Base-by-base conservation (phyloP, 495 filamentous ascomycete species). In the Lophiostoma macrostomum region DNA sequence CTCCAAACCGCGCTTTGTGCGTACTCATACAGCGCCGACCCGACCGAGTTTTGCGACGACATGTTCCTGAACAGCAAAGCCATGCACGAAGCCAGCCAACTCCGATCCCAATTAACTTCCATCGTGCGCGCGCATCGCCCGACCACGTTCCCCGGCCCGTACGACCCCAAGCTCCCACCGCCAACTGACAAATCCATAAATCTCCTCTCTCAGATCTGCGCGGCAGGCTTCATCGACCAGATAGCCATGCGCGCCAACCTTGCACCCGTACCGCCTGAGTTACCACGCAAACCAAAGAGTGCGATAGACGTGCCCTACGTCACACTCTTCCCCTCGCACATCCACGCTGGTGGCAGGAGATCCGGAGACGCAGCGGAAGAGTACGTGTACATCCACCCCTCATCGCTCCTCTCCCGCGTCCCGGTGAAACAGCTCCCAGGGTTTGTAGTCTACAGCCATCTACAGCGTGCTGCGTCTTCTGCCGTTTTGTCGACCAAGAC, bases 141-240 rank as follows among this genome's bases (percentile, higher is more conserved):
- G n/a, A n/a, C n/a, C 0, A 79, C 79, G 12, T 78, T 86, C 30
- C 67, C 89, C 7, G 75, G 72, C 39, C 56, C 80, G 4, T 77
- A 80, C 58, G 72, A 79, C 10, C 77, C 80, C 1, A 40, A 45
- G 32, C 76, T 96, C 0, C 80, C 86, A 5, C 78, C 81, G 2
- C 91, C 91, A 2, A 78, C 80, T 0, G 58, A 80, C 0, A 83
- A 84, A 37, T 86, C 94, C 58, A 67, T 91, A 25, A 85, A 87
- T 56, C 82, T 88, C 0, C 76, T 99, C 7, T 90, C 91, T 63
- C 89, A 96, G 65, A 91, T 97, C 64, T 80, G 88, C 40, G 87
- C 91, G 0, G 86, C 90, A 0, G 94, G 90, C 2, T 99, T 96
- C 73, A 84, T 99, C 58, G 94, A 97, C 72, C 86, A 96, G 51